phyloP scores from a whole-genome alignment of 129 eudicot genomes.

The Rutidosis leptorrhynchoides region DNA sequence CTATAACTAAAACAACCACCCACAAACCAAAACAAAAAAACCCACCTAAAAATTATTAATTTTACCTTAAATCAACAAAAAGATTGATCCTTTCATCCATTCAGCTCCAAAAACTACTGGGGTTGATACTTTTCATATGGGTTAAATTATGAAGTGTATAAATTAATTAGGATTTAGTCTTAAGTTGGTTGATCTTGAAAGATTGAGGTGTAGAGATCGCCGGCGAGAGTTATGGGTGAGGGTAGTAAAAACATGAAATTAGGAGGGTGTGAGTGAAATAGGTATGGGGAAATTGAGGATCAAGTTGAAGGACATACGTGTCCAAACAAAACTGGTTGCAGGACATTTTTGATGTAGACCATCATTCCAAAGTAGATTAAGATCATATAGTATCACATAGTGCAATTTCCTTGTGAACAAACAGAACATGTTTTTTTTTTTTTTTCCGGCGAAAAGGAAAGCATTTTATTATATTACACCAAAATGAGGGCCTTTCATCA shows the following conservation, averaged over 20 bases:
- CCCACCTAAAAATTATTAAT: not conserved
- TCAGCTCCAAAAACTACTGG: not conserved
- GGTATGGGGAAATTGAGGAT: slow-evolving; percentile 20
- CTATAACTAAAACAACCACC: slow-evolving; percentile 23
- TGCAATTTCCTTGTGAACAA: slow-evolving; percentile 34
- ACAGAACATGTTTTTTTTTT: too few species aligned
- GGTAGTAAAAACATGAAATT: slow-evolving; percentile 6
- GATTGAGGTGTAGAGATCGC: slow-evolving; percentile 29
- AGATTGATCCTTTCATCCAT: not conserved
- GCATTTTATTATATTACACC: too few species aligned
- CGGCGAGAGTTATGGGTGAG: slow-evolving; percentile 40
- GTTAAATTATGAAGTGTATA: not conserved
- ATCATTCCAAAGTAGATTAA: slow-evolving; percentile 19
- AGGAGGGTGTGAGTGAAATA: slow-evolving; percentile 35
- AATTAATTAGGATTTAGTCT: slow-evolving; percentile 4
- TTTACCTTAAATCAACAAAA: slow-evolving; percentile 23
- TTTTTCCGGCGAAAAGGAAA: too few species aligned
- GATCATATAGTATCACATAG: slow-evolving; percentile 36
- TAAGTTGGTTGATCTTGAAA: slow-evolving; percentile 26
- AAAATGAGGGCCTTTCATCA: too few species aligned
- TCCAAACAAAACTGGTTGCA: slow-evolving; percentile 41
- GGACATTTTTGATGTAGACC: slow-evolving; percentile 37
- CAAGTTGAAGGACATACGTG: slow-evolving; percentile 38
- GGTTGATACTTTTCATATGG: not conserved
- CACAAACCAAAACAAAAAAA: slow-evolving; percentile 14